These are phyloP conservation scores for Chaetomium cochliodes DNA, from an alignment of 495 filamentous ascomycete genomes.

Conservation along the genomic window DNA sequence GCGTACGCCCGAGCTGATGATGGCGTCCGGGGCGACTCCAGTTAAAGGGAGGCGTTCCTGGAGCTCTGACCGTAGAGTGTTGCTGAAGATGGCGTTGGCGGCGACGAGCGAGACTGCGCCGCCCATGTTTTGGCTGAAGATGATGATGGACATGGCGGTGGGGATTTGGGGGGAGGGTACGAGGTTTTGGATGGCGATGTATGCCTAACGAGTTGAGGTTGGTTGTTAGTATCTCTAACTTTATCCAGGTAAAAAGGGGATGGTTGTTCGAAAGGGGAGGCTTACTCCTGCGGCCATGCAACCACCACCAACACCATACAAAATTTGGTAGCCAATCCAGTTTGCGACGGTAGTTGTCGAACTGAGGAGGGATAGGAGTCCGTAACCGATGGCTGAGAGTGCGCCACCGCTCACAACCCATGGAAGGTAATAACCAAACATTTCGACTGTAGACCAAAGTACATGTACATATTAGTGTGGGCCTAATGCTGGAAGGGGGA, in stretches of 20 bases:
- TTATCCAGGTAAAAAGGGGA: too few species aligned
- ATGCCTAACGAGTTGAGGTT: slow-evolving; percentile 14
- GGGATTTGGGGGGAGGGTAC: slow-evolving; percentile 41
- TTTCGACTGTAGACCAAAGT: slow-evolving; percentile 18
- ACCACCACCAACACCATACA: slow-evolving; percentile 46
- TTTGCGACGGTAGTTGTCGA: slow-evolving; percentile 34
- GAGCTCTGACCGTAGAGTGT: slow-evolving; percentile 32
- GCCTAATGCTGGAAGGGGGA: not conserved
- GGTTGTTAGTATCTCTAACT: too few species aligned
- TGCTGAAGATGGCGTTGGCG: slow-evolving; percentile 40
- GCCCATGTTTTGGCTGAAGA: slow-evolving; percentile 44
- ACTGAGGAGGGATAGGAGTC: slow-evolving; percentile 41
- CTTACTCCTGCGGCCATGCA: slow-evolving; percentile 23
- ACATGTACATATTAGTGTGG: not conserved
- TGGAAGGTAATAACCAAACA: slow-evolving; percentile 36
- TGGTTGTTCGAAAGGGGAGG: too few species aligned
- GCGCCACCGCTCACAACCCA: slow-evolving; percentile 8
- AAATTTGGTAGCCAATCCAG: slow-evolving; percentile 54
- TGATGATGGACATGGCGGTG: slow-evolving; percentile 46
- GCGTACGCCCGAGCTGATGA: slow-evolving; percentile 38
- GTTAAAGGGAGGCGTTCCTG: slow-evolving; percentile 28
- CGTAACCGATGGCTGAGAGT: slow-evolving; percentile 35
- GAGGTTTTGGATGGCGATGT: slow-evolving; percentile 49
- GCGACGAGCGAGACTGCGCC: slow-evolving; percentile 40
- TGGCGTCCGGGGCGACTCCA: slow-evolving; percentile 13